phyloP scores from a whole-genome alignment of 1,139 yeast species.

The Scheffersomyces segobiensis region DNA sequence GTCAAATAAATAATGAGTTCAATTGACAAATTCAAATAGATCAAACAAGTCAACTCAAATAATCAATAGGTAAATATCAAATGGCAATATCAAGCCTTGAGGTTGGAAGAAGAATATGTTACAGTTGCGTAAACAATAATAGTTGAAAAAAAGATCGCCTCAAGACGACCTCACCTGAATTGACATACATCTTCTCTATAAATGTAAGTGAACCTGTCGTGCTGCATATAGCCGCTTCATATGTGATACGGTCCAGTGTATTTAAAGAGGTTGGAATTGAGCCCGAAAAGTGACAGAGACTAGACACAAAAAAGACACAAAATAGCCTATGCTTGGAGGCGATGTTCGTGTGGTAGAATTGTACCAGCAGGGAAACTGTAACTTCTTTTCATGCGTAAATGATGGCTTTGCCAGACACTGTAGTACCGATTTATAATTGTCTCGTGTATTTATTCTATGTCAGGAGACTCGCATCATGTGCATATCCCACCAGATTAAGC shows the following conservation, averaged over 20 bases:
- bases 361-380: neutral
- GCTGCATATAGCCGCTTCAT: neutral
- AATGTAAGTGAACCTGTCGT: neutral
- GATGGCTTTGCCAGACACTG: neutral
- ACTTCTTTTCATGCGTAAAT: neutral
- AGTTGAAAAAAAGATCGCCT: neutral
- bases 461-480: neutral
- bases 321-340: neutral
- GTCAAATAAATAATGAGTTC: neutral
- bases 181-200: neutral
- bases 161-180: neutral
- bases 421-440: neutral
- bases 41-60: neutral
- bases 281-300: neutral
- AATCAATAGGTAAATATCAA: neutral
- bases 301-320: neutral
- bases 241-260: neutral
- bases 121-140: neutral
- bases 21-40: neutral
- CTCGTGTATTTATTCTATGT: neutral
- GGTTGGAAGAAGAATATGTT: neutral
- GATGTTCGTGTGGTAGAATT: neutral
- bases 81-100: neutral
- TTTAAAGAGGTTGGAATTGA: neutral
- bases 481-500: too few relatives aligned